phyloP scores from a whole-genome alignment of 2,329 filamentous ascomycete genomes.

The Calonectria fujianensis region DNA sequence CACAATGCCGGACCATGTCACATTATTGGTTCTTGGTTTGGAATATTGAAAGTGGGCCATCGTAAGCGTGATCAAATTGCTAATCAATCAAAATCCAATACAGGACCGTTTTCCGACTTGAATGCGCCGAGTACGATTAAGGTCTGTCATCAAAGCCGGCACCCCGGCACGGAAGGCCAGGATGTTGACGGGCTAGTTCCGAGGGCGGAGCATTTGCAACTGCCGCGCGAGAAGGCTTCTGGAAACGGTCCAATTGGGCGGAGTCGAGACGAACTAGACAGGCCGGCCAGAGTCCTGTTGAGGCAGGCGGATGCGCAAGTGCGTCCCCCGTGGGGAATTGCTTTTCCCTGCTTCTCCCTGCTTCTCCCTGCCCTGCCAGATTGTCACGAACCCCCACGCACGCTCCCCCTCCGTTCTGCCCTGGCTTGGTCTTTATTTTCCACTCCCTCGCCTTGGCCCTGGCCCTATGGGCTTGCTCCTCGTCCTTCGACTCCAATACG shows the following conservation, averaged over 20 bases:
- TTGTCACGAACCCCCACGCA: background rate
- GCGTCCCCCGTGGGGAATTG: conserved; percentile 3
- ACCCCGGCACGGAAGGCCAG: background rate
- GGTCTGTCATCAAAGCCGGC: background rate
- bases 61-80: background rate
- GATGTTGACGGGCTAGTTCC: background rate
- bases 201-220: conserved; percentile 1
- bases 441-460: too few species aligned
- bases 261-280: background rate
- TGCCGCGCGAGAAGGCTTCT: background rate
- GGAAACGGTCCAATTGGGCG: background rate
- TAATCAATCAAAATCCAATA: background rate
- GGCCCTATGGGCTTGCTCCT: background rate
- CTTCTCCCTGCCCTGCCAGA: background rate
- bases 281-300: background rate
- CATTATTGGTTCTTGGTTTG: background rate
- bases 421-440: background rate
- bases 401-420: background rate
- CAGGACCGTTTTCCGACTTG: background rate
- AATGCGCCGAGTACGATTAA: background rate
- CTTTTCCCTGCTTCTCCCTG: background rate
- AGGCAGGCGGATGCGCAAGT: conserved; percentile 15
- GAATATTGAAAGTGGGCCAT: background rate
- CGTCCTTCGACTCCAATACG: background rate
- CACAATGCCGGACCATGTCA: background rate